Conservation (phyloP, 495 filamentous ascomycete genomes). For the Aspergillus carlsbadensis region DNA sequence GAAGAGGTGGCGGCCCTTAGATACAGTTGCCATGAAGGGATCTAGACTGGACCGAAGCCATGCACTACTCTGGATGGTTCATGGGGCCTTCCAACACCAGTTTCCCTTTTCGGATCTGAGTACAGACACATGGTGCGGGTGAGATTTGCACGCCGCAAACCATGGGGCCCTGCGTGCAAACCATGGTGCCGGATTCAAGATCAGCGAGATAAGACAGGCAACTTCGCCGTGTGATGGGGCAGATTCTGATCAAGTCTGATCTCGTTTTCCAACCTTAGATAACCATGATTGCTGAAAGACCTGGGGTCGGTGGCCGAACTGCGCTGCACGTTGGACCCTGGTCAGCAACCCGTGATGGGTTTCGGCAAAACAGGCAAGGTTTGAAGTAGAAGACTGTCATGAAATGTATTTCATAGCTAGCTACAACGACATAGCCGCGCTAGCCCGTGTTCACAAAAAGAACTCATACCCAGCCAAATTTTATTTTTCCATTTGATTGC, state of each 20-base stretch:
- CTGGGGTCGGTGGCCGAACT: neutral
- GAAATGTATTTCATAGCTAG: slow-evolving; percentile 21
- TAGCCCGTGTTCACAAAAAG: slow-evolving; percentile 28
- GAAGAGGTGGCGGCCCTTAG: too few relatives aligned
- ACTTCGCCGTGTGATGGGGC: neutral
- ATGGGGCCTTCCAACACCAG: too few relatives aligned
- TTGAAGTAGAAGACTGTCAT: slow-evolving; percentile 15
- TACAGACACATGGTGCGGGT: too few relatives aligned
- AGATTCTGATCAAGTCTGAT: neutral
- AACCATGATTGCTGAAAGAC: neutral
- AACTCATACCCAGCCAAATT: slow-evolving; percentile 25
- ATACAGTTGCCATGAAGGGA: too few relatives aligned
- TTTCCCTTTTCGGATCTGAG: too few relatives aligned
- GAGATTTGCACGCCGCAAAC: too few relatives aligned
- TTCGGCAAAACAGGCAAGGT: neutral
- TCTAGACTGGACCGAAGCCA: too few relatives aligned
- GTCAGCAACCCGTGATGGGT: neutral
- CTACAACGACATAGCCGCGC: slow-evolving; percentile 18
- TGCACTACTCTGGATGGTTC: too few relatives aligned
- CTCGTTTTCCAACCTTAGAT: neutral
- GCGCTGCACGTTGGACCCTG: neutral
- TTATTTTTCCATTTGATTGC: slow-evolving; percentile 39
- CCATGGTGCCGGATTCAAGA: neutral
- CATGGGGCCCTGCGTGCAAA: too few relatives aligned
- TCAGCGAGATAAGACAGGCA: neutral